A percentile compares a stretch with the other conserved stretches of the same genome.
Conservation (phyloP, 2,329 filamentous ascomycete genomes). For the Trichoderma aggressivum region DNA sequence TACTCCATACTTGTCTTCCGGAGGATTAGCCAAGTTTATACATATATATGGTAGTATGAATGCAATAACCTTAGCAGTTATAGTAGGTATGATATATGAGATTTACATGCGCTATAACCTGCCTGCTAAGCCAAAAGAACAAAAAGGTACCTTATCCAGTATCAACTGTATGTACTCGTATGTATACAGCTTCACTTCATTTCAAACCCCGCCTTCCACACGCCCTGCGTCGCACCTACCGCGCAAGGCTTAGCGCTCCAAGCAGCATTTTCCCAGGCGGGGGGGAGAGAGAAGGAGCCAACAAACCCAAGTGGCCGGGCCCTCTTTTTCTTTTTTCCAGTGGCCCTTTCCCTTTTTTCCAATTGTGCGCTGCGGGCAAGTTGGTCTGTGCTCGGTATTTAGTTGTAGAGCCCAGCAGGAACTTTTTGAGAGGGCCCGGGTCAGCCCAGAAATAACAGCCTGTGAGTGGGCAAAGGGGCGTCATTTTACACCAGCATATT, state of each 20-base stretch:
- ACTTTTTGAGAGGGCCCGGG: background rate
- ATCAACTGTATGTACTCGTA: background rate
- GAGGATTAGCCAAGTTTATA: too few species aligned
- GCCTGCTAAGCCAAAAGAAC: background rate
- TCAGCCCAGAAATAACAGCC: background rate
- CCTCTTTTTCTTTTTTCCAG: background rate
- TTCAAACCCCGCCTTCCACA: constrained; percentile 11
- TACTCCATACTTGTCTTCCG: background rate
- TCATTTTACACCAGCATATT: background rate
- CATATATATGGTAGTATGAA: too few species aligned
- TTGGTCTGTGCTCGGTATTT: background rate
- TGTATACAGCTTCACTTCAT: background rate
- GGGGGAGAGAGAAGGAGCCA: background rate
- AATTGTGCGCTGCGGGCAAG: background rate
- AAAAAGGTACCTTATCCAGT: background rate
- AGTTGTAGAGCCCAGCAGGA: background rate
- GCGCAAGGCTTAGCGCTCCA: constrained; percentile 23
- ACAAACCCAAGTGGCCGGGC: background rate
- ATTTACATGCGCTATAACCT: background rate
- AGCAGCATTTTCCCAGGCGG: background rate
- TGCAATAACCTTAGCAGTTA: background rate
- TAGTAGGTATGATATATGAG: background rate
- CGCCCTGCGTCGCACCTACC: constrained; percentile 24
- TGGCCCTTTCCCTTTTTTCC: background rate
- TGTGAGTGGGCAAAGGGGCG: background rate